Base-by-base conservation (phyloP, 2,329 filamentous ascomycete genomes). In the Parastagonospora nodorum region DNA sequence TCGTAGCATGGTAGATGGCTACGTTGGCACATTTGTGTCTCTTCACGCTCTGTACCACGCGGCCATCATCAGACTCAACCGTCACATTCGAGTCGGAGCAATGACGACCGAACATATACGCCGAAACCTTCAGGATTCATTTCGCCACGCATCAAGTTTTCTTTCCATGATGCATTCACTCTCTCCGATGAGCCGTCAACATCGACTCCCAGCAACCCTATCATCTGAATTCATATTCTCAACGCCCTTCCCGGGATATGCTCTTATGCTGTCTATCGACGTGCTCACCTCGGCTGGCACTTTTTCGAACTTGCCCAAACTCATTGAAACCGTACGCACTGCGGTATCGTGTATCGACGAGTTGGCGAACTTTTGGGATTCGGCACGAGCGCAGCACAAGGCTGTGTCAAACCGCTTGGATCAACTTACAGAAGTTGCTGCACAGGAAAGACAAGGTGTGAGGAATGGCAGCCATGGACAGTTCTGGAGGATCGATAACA, bases 41-140 rank as follows among this genome's bases (percentile, higher is more conserved):
- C 82, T 88, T 69, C 87, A 90, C 67, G 75, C 87, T 27, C 74
- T 89, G n/a, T 87, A 87, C 66, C 82, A 88, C 65, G 80, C 84
- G 40, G 80, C 84, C 0, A 72, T 84, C 61, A 82, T 89, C 71
- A 85, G 85, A 57, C 76, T 89, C 28, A 86, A 88, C 60, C 82
- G 88, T 33, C 82, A 88, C 61, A 79, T 67, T 19, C 68, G 69
- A 9, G 48, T 67, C 28, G 50, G 50, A 30, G 55, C 63, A 8
- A 57, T 74, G 15, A 46, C 69, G 7, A 36, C 52, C n/a, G 64
- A 69, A 8, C 64, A 64, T 14, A 48, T 72, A 12, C 51, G 42
- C 27, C 71, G 70, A 40, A 74, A 74, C 44, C 58, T 71, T 38
- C 58, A 68, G 16, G 61, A 61, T 8, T 48, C 66, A 9, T 66